Conservation (phyloP, 345 rosid species). For the Gossypium anomalum region DNA sequence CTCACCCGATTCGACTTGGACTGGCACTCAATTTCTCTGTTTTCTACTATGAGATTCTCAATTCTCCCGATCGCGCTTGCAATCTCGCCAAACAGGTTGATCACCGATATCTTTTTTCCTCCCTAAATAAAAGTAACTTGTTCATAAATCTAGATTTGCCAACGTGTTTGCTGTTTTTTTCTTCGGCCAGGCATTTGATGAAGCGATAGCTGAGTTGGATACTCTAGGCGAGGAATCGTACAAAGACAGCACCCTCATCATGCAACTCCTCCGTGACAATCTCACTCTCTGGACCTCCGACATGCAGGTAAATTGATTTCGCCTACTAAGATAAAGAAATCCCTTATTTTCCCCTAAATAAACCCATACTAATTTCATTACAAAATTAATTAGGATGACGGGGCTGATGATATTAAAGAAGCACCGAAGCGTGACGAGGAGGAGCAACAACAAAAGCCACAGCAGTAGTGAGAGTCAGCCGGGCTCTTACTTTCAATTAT, state of each 20-base stretch:
- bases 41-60: slow-evolving; percentile 85
- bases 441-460: slow-evolving; percentile 17
- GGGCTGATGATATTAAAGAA: slow-evolving; percentile 84
- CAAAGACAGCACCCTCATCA: slow-evolving; percentile 94
- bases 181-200: slow-evolving; percentile 66
- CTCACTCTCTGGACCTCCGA: slow-evolving; percentile 97
- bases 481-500: background rate
- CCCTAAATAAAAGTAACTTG: background rate
- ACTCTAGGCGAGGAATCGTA: slow-evolving; percentile 93
- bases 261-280: slow-evolving; percentile 96
- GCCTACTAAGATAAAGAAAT: background rate
- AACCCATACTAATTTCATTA: background rate
- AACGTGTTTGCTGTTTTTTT: background rate
- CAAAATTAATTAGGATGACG: slow-evolving; percentile 57
- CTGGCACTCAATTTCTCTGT: slow-evolving; percentile 87
- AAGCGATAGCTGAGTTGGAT: slow-evolving; percentile 89
- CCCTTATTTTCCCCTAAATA: background rate
- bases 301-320: slow-evolving; percentile 64
- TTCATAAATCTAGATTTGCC: background rate
- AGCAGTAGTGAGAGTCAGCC: slow-evolving; percentile 33
- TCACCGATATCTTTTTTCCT: no score
- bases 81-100: slow-evolving; percentile 82
- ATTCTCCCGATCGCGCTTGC: slow-evolving; percentile 95
- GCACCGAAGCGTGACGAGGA: slow-evolving; percentile 64
- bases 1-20: slow-evolving; percentile 90